Percentiles rank a stretch among this genome's conserved stretches.
These are phyloP conservation scores for Athelia psychrophila DNA, from an alignment of 1,284 basidiomycete genomes.

Conservation along the genomic window DNA sequence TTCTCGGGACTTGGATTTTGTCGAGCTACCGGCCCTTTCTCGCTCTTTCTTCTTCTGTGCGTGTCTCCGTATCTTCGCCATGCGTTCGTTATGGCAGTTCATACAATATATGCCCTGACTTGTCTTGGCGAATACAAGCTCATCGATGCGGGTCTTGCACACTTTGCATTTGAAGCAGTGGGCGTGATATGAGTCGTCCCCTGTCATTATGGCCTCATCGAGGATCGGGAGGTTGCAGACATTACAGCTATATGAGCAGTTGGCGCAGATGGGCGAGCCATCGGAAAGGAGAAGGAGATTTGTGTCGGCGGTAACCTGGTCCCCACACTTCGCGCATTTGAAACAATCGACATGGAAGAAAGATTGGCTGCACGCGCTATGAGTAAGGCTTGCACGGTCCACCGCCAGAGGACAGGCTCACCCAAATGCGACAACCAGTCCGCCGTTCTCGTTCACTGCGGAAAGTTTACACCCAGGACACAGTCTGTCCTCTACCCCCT, in stretches of 20 bases:
- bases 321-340: conserved; percentile 79
- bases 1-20: conserved; percentile 43
- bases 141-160: conserved; percentile 93
- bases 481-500: conserved; percentile 51
- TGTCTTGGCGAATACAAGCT: conserved; percentile 98
- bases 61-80: conserved; percentile 87
- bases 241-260: conserved; percentile 96
- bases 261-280: conserved; percentile 94
- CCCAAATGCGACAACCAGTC: conserved; percentile 91
- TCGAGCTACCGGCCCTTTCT: conserved; percentile 38
- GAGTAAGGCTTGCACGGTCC: background rate
- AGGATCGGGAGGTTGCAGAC: conserved; percentile 90
- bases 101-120: conserved; percentile 99
- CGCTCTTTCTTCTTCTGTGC: conserved; percentile 73
- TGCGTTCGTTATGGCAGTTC: conserved; percentile 96
- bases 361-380: conserved; percentile 54
- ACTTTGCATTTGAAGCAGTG: conserved; percentile 98
- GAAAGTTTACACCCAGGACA: conserved; percentile 86
- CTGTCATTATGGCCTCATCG: conserved; percentile 98
- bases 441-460: conserved; percentile 82
- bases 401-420: conserved; percentile 38
- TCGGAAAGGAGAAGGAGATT: conserved; percentile 95
- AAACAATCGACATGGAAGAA: conserved; percentile 84
- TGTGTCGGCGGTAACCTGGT: conserved; percentile 88
- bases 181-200: conserved; percentile 97